phyloP scores from a whole-genome alignment of 2,329 filamentous ascomycete species.

The Penicillium sp. region DNA sequence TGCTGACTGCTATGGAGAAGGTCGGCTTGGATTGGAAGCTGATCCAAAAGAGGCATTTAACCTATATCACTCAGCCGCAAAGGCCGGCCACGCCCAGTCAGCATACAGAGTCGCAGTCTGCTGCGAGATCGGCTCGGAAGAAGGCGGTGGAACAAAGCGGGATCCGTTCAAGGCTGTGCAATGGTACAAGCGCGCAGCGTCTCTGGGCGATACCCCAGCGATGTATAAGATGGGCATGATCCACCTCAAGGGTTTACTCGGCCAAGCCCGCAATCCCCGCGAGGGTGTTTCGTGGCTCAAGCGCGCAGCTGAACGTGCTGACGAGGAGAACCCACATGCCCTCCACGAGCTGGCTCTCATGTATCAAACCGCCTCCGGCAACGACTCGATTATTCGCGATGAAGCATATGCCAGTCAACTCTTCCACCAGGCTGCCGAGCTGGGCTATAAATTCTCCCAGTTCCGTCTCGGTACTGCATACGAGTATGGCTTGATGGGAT shows the following conservation, averaged over 20 bases:
- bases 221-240: slow-evolving; percentile 99
- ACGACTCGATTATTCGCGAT: slow-evolving; percentile 76
- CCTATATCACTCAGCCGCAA: slow-evolving; percentile 91
- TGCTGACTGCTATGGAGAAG: slow-evolving; percentile 85
- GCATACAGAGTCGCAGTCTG: slow-evolving; percentile 96
- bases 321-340: slow-evolving; percentile 88
- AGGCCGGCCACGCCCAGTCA: slow-evolving; percentile 78
- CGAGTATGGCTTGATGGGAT: slow-evolving; percentile 84
- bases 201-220: slow-evolving; percentile 83
- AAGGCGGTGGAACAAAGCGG: slow-evolving; percentile 86
- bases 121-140: slow-evolving; percentile 93
- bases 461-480: slow-evolving; percentile 84
- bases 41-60: slow-evolving; percentile 92
- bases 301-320: slow-evolving; percentile 83
- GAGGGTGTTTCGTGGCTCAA: slow-evolving; percentile 93
- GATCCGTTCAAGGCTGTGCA: slow-evolving; percentile 94
- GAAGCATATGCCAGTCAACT: slow-evolving; percentile 78
- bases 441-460: slow-evolving; percentile 95
- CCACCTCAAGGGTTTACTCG: slow-evolving; percentile 86
- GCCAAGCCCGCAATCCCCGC: slow-evolving; percentile 75
- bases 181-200: slow-evolving; percentile 94
- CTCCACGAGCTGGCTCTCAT: slow-evolving; percentile 78
- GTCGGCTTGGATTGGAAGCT: slow-evolving; percentile 72
- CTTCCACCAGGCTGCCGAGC: slow-evolving; percentile 79
- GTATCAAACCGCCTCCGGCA: slow-evolving; percentile 57